phyloP scores from a whole-genome alignment of 495 filamentous ascomycete species.

The Xylaria flabelliformis region DNA sequence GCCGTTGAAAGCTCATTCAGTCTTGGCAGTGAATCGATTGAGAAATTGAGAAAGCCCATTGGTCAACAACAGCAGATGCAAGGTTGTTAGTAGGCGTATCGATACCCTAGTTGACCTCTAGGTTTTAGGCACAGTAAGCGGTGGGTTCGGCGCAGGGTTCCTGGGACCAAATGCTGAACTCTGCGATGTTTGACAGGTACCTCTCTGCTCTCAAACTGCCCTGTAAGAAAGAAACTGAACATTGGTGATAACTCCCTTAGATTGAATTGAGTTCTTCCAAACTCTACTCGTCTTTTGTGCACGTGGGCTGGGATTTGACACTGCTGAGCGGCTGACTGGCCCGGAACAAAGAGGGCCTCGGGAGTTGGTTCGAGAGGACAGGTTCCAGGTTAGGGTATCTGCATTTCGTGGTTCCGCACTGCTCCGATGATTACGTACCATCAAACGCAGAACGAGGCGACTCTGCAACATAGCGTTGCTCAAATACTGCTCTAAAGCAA shows the following conservation, averaged over 20 bases:
- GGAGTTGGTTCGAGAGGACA: background rate
- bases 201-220: background rate
- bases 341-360: slow-evolving; percentile 1
- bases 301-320: too few relatives aligned
- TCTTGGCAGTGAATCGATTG: background rate
- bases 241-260: background rate
- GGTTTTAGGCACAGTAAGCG: slow-evolving; percentile 14
- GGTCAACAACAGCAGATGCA: background rate
- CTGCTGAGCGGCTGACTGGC: background rate
- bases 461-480: background rate
- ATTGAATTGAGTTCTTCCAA: background rate
- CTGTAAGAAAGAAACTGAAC: background rate
- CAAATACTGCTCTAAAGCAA: background rate
- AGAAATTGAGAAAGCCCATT: background rate
- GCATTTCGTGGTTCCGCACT: background rate
- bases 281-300: background rate
- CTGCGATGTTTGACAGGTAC: background rate
- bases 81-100: background rate
- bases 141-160: slow-evolving; percentile 7
- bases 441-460: background rate
- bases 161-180: background rate
- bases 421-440: slow-evolving; percentile 26
- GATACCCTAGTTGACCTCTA: background rate
- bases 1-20: background rate
- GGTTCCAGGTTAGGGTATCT: background rate